Evolutionary conservation across 2,329 filamentous ascomycete species (phyloP).

Genomic region (Colletotrichum orchidophilum): DNA sequence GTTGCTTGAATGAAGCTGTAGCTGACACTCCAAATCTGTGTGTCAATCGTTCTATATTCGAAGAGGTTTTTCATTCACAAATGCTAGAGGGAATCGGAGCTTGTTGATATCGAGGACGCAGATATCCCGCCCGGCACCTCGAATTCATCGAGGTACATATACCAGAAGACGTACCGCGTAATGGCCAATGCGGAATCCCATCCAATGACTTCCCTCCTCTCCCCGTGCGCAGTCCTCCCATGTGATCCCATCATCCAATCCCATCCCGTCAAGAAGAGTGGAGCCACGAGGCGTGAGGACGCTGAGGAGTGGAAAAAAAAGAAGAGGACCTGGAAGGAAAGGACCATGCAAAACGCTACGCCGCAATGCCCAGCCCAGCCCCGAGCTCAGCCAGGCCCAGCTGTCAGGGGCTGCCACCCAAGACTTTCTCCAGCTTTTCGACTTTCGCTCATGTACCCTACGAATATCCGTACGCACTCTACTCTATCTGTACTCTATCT

Average conservation of each 20-base stretch:
- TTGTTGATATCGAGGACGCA: not conserved
- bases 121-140: not conserved
- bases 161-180: not conserved
- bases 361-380: conserved; percentile 5
- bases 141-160: not conserved
- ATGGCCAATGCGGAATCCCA: conserved; percentile 17
- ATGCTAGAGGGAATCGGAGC: not conserved
- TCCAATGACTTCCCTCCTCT: conserved; percentile 22
- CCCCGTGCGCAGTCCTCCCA: not conserved
- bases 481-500: not conserved
- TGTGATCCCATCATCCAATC: conserved; percentile 22
- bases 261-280: not conserved
- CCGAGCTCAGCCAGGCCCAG: not conserved
- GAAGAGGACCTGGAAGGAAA: not conserved
- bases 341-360: conserved; percentile 1
- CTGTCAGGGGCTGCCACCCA: conserved; percentile 13
- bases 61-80: not conserved
- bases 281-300: not conserved
- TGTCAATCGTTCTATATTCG: not conserved
- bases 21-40: not conserved
- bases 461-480: not conserved
- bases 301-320: not conserved
- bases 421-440: not conserved
- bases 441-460: not conserved
- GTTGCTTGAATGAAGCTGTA: not conserved